Conservation (phyloP, 2,329 filamentous ascomycete genomes). For the Colletotrichum sp. region DNA sequence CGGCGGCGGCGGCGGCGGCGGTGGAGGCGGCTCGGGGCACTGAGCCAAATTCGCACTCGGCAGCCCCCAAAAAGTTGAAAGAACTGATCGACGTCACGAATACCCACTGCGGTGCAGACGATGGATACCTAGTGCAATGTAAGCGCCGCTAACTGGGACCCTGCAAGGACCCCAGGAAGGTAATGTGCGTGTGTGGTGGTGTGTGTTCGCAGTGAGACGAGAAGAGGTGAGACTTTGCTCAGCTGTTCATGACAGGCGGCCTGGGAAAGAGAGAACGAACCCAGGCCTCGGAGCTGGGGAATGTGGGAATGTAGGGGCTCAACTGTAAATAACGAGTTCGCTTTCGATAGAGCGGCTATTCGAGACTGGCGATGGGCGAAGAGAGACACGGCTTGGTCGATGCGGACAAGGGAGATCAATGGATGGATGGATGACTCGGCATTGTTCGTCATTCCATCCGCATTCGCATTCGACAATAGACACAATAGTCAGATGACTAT, state of each 20-base stretch:
- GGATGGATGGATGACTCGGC: neutral
- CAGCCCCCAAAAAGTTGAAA: conserved; percentile 1
- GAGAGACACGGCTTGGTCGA: neutral
- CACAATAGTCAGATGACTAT: neutral
- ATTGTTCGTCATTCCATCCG: neutral
- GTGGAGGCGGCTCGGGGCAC: neutral
- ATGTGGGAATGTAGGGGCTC: neutral
- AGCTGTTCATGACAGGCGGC: neutral
- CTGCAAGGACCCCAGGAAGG: conserved; percentile 6
- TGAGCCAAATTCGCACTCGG: neutral
- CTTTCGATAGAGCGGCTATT: neutral
- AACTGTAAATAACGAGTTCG: neutral
- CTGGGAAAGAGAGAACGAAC: neutral
- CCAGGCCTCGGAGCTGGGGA: neutral
- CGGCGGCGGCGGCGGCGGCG: neutral
- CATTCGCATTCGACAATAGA: neutral
- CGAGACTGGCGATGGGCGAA: neutral
- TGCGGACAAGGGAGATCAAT: neutral
- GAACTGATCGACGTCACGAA: conserved; percentile 19
- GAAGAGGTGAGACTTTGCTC: neutral
- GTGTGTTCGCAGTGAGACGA: neutral
- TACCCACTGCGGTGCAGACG: conserved; percentile 1
- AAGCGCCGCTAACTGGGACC: conserved; percentile 16
- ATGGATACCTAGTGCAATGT: conserved; percentile 6
- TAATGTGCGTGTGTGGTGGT: neutral